Percentiles rank a stretch among this genome's conserved stretches.
phyloP scores from a whole-genome alignment of 129 eudicot genomes.

The Tagetes erecta region DNA sequence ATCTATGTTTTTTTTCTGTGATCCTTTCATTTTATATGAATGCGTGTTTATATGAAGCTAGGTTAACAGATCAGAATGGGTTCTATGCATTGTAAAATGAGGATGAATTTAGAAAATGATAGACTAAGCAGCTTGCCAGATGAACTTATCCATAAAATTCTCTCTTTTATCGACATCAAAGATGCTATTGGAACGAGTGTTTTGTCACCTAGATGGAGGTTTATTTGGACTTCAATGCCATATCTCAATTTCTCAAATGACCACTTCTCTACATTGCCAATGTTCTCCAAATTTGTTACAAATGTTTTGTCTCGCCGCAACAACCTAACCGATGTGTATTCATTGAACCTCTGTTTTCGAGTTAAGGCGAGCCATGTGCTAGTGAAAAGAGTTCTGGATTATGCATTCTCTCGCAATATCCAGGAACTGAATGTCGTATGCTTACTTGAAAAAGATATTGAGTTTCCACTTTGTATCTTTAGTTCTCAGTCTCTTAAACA shows the following conservation, averaged over 20 bases:
- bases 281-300: conserved; percentile 10
- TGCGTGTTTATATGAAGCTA: too few relatives aligned
- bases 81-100: not conserved
- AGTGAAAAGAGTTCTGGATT: not conserved
- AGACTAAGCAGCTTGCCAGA: conserved; percentile 29
- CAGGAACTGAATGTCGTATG: not conserved
- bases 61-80: not conserved
- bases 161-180: conserved; percentile 4
- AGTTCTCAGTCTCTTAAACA: conserved; percentile 2
- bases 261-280: not conserved
- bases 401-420: conserved; percentile 15
- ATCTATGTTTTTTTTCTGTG: not conserved
- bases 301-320: not conserved
- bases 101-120: not conserved
- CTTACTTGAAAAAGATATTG: not conserved
- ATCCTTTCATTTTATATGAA: not conserved
- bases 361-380: not conserved
- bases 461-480: not conserved
- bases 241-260: not conserved
- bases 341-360: not conserved
- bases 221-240: conserved; percentile 3
- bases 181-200: not conserved
- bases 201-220: conserved; percentile 19
- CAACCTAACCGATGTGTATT: conserved; percentile 5
- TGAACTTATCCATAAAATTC: conserved; percentile 4